Evolutionary conservation across 495 filamentous ascomycete genomes (phyloP), one percentile per base, ranked within the genome.

Genomic region (Hypoxylon crocopeplum): DNA sequence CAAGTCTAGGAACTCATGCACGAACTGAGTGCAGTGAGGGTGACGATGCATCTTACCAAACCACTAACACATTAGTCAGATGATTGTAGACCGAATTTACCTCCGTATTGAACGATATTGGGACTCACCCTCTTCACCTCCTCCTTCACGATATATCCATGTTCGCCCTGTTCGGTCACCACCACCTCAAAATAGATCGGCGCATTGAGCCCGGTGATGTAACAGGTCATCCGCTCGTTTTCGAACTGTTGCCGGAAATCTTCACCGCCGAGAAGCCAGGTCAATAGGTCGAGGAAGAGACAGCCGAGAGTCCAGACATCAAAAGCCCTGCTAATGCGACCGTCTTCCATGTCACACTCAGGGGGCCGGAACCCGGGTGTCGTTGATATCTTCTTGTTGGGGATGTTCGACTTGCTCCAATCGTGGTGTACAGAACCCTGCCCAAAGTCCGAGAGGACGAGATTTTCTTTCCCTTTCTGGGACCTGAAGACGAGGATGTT

Each of bases 221-320:
- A 40, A 3, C 1, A 11, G 0, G 33, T 30, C 24, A 56, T 56
- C 7, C 33, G 42, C 4, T 12, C 24, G 1, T 38, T 12, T 12
- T 47, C 41, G 10, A 56, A 56, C 7, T 47, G 3, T 3, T 12
- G 0, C 15, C 53, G 40, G 17, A 56, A 17, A 12, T 48, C n/a
- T 8, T 56, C 39, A 13, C 68, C 72, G 34, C 68, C 67, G 0
- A 74, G 59, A 15, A 72, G 27, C 73, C 71, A 75, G 13, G 68
- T 59, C 6, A 71, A 22, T n/a, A 70, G 54, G 54, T 74, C 72
- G 10, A 76, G 52, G 21, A 59, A 59, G 11, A 76, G 61, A 39
- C 73, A 76, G n/a, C 73, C 73, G 13, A 74, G 65, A n/a, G 62
- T 66, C 72, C 72, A 75, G 8, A 73, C 61, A 30, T 76, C 73